These are phyloP conservation scores for Tilletiaria anomala DNA, from an alignment of 1,284 basidiomycete genomes.

Conservation along the genomic window DNA sequence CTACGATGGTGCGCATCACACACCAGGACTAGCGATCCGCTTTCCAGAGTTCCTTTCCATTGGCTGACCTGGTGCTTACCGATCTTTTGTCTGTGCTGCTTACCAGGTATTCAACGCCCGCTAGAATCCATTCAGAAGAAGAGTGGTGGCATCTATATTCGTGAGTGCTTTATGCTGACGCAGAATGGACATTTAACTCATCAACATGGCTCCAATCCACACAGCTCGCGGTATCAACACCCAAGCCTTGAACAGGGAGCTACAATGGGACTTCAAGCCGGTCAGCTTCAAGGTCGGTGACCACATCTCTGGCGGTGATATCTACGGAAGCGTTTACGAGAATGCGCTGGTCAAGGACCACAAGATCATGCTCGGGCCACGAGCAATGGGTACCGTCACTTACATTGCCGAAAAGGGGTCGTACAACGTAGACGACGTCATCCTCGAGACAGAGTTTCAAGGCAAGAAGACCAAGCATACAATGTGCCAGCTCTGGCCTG, in stretches of 20 bases:
- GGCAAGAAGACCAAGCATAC: constrained; percentile 85
- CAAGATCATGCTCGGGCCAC: constrained; percentile 89
- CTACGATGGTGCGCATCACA: no score
- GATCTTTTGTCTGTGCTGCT: no score
- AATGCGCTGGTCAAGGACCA: constrained; percentile 93
- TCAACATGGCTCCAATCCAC: background rate
- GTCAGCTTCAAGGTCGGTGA: constrained; percentile 59
- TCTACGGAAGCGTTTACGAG: constrained; percentile 89
- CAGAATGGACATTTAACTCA: background rate
- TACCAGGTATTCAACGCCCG: constrained; percentile 35
- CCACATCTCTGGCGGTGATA: constrained; percentile 90
- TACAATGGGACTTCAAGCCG: constrained; percentile 96
- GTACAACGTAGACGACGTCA: constrained; percentile 81
- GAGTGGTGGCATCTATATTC: constrained; percentile 96
- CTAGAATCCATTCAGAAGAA: constrained; percentile 82
- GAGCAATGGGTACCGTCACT: constrained; percentile 87
- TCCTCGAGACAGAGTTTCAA: constrained; percentile 94
- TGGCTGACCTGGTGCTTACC: no score
- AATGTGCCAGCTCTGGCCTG: constrained; percentile 97
- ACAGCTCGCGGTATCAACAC: constrained; percentile 84
- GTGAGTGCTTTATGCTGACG: no score
- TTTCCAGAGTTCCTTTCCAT: no score
- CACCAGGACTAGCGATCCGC: no score
- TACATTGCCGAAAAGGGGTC: constrained; percentile 85
- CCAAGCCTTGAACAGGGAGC: constrained; percentile 70